Evolutionary conservation across 192 early-diverging fungal genomes (phyloP), one percentile per base, ranked within the genome.

Genomic region (Chytriomyces confervae): DNA sequence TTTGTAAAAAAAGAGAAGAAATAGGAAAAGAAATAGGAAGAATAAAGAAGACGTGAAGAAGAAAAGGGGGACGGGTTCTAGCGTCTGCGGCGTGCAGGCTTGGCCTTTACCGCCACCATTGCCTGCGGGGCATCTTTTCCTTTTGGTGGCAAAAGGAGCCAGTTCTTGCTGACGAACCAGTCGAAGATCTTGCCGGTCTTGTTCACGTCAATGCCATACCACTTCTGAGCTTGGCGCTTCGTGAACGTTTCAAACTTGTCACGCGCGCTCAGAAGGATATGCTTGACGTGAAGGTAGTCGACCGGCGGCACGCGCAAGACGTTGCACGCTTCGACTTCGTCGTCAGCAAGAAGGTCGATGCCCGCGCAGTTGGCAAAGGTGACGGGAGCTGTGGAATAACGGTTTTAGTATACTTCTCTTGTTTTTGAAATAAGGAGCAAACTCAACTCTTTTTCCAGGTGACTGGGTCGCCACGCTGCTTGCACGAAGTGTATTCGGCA

Each of bases 201-300:
- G 87, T 98, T 98, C 76, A 98, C 96, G 78, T 98, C 96, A 24
- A 98, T 92, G 48, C 93, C 88, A 70, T 92, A 95, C 75, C 95
- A 85, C 63, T 91, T 91, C 86, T 98, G 94, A 6, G 96, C 96
- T 81, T 96, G 95, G 62, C 92, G 90, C 81, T 98, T 98, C 70
- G 92, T 91, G 80, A 96, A 96, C 0, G 88, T 83, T 5, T 86
- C 85, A 77, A 69, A 72, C 23, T 86, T 81, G 6, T 77, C 78
- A 8, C 90, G 86, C 4, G 91, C 92, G 18, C 84, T 72, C 23
- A 98, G 88, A 71, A 98, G 85, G 24, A 89, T 91, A 20, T 86
- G 80, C 81, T 96, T 96, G 75, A 94, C 94, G 20, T 88, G 83
- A 8, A 98, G 86, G 80, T 96, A 98, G 80, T 93, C 91, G 27